phyloP scores from a whole-genome alignment of 129 eudicot species.

The Daucus carota region DH1_v3.0 NC_030388.2:484501-485000 shows the following conservation, averaged over 20 bases:
- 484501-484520: slow-evolving; percentile 22
- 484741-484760: no score
- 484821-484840: no score
- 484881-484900: not conserved
- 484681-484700: no score
- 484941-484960: slow-evolving; percentile 39
- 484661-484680: no score
- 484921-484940: slow-evolving; percentile 36
- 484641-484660: no score
- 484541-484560: slow-evolving; percentile 29
- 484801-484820: no score
- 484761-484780: no score
- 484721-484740: no score
- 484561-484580: not conserved
- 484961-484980: slow-evolving; percentile 42
- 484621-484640: not conserved
- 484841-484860: no score
- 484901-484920: not conserved
- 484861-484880: not conserved
- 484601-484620: not conserved
- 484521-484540: slow-evolving; percentile 30
- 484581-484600: not conserved
- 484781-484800: no score
- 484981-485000: slow-evolving; percentile 43
- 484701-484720: no score